Conservation (phyloP, 148 eudicot genomes). For the Nyssa sinensis region DNA sequence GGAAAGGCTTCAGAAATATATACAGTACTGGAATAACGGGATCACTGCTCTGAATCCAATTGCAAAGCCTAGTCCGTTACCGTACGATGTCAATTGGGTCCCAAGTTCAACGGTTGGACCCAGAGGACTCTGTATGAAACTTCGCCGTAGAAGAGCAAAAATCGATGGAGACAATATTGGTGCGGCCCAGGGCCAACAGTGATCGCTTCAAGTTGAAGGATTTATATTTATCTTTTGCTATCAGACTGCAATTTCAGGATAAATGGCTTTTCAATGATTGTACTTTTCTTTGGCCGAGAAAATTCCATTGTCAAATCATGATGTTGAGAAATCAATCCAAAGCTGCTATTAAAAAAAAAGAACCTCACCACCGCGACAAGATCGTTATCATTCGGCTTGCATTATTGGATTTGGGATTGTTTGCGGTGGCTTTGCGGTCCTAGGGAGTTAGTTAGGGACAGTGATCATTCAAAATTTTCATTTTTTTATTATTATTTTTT, state of each 20-base stretch:
- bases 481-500: too few relatives aligned
- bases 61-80: too few relatives aligned
- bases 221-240: too few relatives aligned
- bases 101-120: background rate
- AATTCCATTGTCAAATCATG: background rate
- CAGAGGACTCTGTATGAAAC: background rate
- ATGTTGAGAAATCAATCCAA: background rate
- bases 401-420: too few relatives aligned
- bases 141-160: background rate
- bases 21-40: background rate
- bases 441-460: too few relatives aligned
- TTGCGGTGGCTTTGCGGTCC: too few relatives aligned
- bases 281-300: background rate
- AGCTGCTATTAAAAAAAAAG: background rate
- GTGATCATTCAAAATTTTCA: too few relatives aligned
- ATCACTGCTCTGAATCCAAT: background rate
- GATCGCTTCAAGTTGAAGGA: too few relatives aligned
- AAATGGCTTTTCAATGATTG: background rate
- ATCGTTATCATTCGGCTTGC: too few relatives aligned
- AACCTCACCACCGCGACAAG: too few relatives aligned
- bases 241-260: background rate
- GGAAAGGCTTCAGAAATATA: background rate
- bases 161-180: background rate
- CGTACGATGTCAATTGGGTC: background rate
- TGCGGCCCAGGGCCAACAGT: too few relatives aligned